Percentiles rank a stretch among this genome's conserved stretches.
Conservation (phyloP, 2,329 filamentous ascomycete species). For the Trichoderma pleuroti region DNA sequence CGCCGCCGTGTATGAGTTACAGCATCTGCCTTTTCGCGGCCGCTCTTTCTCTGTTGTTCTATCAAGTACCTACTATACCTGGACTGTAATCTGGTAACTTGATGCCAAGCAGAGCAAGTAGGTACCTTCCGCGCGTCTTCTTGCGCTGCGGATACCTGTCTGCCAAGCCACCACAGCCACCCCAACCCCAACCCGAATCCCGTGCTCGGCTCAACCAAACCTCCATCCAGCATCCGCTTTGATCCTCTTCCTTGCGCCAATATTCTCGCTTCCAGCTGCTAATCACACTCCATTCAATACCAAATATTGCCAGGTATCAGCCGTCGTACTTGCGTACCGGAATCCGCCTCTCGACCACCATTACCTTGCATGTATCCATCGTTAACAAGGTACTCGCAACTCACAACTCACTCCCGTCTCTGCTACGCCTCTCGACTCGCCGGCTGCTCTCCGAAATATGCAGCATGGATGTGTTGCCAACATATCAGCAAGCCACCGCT, state of each 20-base stretch:
- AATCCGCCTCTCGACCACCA: background rate
- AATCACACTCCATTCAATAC: background rate
- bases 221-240: background rate
- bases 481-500: slow-evolving; percentile 50
- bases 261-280: background rate
- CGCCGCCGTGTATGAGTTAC: no score
- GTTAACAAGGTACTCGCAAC: background rate
- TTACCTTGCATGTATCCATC: background rate
- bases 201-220: background rate
- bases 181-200: background rate
- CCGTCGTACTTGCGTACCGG: background rate
- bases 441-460: slow-evolving; percentile 24
- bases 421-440: background rate
- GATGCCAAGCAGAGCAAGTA: background rate
- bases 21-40: background rate
- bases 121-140: background rate
- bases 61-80: no score
- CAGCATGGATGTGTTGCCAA: slow-evolving; percentile 39
- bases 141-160: background rate
- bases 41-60: background rate
- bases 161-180: background rate
- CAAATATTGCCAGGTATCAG: background rate
- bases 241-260: background rate
- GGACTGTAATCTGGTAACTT: background rate
- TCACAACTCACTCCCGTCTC: background rate